These are phyloP conservation scores for Coemansia sp. DNA, from an alignment of 192 early-diverging fungal species.

Conservation along the genomic window DNA sequence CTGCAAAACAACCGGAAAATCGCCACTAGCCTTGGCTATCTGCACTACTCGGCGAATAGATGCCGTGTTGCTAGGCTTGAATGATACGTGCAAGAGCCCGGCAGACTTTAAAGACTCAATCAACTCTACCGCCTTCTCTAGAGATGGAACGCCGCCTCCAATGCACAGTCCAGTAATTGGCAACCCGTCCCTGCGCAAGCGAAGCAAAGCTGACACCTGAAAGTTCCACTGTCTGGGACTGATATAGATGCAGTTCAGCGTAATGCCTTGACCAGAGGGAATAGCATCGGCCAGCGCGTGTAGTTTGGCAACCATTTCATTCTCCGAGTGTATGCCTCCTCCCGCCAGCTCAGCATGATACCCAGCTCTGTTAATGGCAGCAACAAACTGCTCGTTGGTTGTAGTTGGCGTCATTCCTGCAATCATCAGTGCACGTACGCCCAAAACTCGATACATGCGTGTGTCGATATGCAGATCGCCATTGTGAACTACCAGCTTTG, in stretches of 20 bases:
- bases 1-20: conserved; percentile 84
- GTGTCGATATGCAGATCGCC: conserved; percentile 76
- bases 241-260: conserved; percentile 88
- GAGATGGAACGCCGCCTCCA: conserved; percentile 87
- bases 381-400: conserved; percentile 73
- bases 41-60: conserved; percentile 79
- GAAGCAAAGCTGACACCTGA: conserved; percentile 77
- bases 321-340: conserved; percentile 75
- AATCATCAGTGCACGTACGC: conserved; percentile 89
- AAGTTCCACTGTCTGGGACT: conserved; percentile 81
- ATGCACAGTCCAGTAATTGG: conserved; percentile 90
- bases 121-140: conserved; percentile 79
- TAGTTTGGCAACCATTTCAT: conserved; percentile 60
- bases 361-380: conserved; percentile 83
- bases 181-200: conserved; percentile 77
- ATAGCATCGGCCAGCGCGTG: conserved; percentile 68
- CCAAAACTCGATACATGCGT: conserved; percentile 75
- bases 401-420: conserved; percentile 94
- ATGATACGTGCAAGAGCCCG: conserved; percentile 54
- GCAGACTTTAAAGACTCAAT: conserved; percentile 69
- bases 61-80: conserved; percentile 80
- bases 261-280: conserved; percentile 82
- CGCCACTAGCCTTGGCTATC: conserved; percentile 79
- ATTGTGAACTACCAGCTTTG: conserved; percentile 69
- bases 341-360: conserved; percentile 89